Conservation (phyloP, 805 yeast genomes). For the Candida incommunis region DNA sequence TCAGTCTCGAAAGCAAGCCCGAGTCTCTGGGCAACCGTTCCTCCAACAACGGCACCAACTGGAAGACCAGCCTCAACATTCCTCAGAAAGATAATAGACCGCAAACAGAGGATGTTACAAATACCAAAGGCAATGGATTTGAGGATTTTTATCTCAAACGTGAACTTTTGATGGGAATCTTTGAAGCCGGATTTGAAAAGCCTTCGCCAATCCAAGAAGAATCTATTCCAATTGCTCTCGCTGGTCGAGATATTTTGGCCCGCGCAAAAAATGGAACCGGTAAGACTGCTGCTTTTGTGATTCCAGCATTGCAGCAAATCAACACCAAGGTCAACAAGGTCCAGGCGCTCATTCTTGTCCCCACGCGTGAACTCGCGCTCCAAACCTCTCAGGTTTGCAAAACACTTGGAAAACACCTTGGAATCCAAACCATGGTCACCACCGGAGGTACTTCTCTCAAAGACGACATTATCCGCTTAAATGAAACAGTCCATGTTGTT, state of each 20-base stretch:
- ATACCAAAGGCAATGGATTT: conserved; percentile 78
- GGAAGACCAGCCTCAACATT: conserved; percentile 63
- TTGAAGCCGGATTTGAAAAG: conserved; percentile 96
- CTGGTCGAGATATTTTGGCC: conserved; percentile 92
- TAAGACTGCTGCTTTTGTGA: conserved; percentile 93
- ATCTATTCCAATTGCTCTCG: conserved; percentile 85
- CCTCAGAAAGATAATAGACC: conserved; percentile 87
- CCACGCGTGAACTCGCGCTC: conserved; percentile 94
- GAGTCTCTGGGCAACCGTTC: not conserved
- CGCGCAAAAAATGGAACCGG: conserved; percentile 99
- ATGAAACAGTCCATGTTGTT: conserved; percentile 83
- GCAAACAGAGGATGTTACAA: conserved; percentile 91
- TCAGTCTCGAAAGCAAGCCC: conserved; percentile 5
- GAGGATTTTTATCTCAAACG: conserved; percentile 88
- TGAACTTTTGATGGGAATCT: conserved; percentile 93
- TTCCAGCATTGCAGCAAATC: conserved; percentile 80
- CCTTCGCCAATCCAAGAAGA: conserved; percentile 98
- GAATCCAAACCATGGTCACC: conserved; percentile 89
- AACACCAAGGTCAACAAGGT: conserved; percentile 74
- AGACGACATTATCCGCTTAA: conserved; percentile 87
- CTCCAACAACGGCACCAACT: conserved; percentile 32
- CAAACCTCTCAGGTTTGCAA: conserved; percentile 96
- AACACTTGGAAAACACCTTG: conserved; percentile 88
- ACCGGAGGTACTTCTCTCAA: conserved; percentile 93
- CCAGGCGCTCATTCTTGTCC: conserved; percentile 87